Base-by-base conservation (phyloP, 257 asterid genomes). In the Anisodus tanguticus region DNA sequence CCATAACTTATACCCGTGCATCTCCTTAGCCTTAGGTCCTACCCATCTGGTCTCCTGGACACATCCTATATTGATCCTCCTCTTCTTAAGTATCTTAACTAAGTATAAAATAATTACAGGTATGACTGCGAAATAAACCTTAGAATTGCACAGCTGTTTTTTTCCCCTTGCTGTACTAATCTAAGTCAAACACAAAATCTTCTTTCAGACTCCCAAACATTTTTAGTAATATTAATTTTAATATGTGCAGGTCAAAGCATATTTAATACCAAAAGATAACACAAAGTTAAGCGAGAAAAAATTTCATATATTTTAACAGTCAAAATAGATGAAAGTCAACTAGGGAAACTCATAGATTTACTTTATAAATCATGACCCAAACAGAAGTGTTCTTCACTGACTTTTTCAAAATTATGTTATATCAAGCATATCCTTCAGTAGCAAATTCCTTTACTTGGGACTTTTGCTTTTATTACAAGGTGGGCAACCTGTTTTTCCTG, bases 401-500 rank as follows among this genome's bases (percentile, higher is more conserved):
- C 15, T 51, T 51, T 5, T 22, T 11, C 43, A 76, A 51, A 11
- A 12, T 7, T 6, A 13, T 43, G 57, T 35, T 43, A 9, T 41
- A 39, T 69, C 77, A 69, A 69, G 78, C 16, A 69, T 41, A 69
- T 41, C 53, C 53, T 37, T 53, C 26, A 53, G 53, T 31, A 45
- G 41, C 6, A 59, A 59, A 81, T 19, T 43, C 45, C 11, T 71
- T 17, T 70, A 49, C 78, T 71, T 81, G 17, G 43, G 58, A 49
- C 69, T 45, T 60, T 26, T 59, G 59, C 59, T 81, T 66, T 62
- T 81, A 15, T 41, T 63, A 63, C 84, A 81, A 5, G 84, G 77
- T 2, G 90, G 88, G 83, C 92, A 92, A 60, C 92, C 95, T 39
- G 87, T 85, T 57, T 69, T 88, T 68, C 89, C 79, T n/a, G 89